A percentile compares a stretch with the other conserved stretches of the same genome.
phyloP scores from a whole-genome alignment of 179 eudicot genomes.

The Kewa caespitosa region DNA sequence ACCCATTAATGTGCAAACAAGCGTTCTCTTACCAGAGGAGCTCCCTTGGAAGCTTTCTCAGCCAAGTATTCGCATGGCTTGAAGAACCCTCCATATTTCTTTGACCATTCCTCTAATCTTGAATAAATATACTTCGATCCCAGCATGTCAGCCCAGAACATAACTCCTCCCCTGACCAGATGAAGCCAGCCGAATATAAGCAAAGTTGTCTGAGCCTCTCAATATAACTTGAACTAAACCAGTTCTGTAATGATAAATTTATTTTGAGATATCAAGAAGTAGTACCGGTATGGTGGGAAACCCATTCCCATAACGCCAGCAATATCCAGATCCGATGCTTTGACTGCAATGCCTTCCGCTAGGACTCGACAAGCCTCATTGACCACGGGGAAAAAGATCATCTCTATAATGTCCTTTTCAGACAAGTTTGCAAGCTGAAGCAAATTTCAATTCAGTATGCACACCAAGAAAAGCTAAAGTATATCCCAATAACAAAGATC shows the following conservation, averaged over 20 bases:
- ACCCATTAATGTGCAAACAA: neutral
- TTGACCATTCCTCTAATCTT: constrained; percentile 76
- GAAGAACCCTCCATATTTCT: constrained; percentile 66
- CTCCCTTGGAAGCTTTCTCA: constrained; percentile 74
- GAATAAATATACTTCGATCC: constrained; percentile 79
- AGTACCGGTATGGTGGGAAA: constrained; percentile 91
- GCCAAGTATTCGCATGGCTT: constrained; percentile 84
- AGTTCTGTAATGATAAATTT: constrained; percentile 1
- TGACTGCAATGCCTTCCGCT: constrained; percentile 86
- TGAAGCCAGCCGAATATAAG: neutral
- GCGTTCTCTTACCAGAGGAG: constrained; percentile 60
- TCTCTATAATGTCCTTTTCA: constrained; percentile 82
- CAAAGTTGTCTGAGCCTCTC: neutral
- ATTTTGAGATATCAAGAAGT: neutral
- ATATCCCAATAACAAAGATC: neutral
- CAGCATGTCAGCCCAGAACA: constrained; percentile 83
- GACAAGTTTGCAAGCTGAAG: constrained; percentile 62
- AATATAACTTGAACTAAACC: neutral
- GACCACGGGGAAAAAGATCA: constrained; percentile 91
- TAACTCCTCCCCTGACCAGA: constrained; percentile 66
- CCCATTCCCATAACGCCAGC: constrained; percentile 94
- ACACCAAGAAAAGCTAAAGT: neutral
- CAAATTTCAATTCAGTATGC: constrained; percentile 12
- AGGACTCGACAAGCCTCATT: constrained; percentile 91
- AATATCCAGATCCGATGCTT: constrained; percentile 87